Conservation (phyloP, 352 stramenopile species). For the Phytopythium ostracodes region DNA sequence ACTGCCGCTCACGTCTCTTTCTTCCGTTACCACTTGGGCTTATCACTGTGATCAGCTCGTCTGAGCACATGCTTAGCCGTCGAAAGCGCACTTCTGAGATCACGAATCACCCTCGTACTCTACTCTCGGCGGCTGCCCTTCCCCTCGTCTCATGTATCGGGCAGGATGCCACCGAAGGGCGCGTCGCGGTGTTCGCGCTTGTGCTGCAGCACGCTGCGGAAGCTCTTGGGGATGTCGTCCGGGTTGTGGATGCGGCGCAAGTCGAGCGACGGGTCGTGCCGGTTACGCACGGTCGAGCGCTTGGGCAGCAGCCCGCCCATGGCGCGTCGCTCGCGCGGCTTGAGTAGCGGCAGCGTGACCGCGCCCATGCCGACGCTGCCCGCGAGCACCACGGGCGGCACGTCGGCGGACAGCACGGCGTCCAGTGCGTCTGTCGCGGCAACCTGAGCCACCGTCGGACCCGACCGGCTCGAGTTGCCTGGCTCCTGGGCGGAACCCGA, state of each 20-base stretch:
- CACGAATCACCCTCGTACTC: neutral
- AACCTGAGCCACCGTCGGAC: neutral
- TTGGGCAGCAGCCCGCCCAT: slow-evolving; percentile 74
- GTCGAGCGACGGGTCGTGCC: slow-evolving; percentile 60
- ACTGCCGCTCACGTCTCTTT: no score
- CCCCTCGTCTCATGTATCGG: slow-evolving; percentile 6
- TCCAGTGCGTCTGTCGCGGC: neutral
- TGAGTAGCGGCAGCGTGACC: slow-evolving; percentile 43
- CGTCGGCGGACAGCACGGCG: neutral
- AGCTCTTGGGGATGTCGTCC: slow-evolving; percentile 70
- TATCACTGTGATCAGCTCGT: no score
- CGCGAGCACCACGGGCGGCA: slow-evolving; percentile 14
- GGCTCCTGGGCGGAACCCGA: neutral
- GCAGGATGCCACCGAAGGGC: slow-evolving; percentile 29
- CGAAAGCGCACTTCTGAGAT: neutral
- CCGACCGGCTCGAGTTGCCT: neutral
- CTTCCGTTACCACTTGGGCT: no score
- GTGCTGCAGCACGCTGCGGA: slow-evolving; percentile 54
- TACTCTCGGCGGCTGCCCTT: neutral
- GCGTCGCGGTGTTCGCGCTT: slow-evolving; percentile 32
- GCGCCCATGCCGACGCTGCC: slow-evolving; percentile 34
- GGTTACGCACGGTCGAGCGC: slow-evolving; percentile 52
- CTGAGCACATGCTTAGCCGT: neutral
- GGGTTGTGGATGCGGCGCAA: slow-evolving; percentile 68
- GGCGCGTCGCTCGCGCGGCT: slow-evolving; percentile 41